Evolutionary conservation across 2,329 filamentous ascomycete species (phyloP).

Genomic region (Xylaria sp.): DNA sequence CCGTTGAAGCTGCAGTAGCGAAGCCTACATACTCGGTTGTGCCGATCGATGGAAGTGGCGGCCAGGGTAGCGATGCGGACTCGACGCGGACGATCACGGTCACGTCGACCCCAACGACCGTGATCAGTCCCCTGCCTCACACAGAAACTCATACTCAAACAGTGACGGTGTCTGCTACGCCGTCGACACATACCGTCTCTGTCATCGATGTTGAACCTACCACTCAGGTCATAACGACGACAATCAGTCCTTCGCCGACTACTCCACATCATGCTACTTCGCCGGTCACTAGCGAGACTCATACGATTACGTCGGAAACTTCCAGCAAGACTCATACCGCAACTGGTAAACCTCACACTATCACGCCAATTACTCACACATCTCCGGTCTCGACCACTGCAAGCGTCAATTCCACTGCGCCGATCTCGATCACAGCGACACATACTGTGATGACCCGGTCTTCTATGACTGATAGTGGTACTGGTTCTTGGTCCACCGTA

Average conservation of each 20-base stretch:
- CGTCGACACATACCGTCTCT: slow-evolving; percentile 24
- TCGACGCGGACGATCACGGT: slow-evolving; percentile 29
- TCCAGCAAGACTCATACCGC: not conserved
- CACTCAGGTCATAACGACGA: slow-evolving; percentile 19
- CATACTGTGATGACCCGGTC: not conserved
- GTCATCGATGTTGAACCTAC: slow-evolving; percentile 30
- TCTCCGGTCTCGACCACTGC: slow-evolving; percentile 7
- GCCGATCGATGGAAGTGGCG: slow-evolving; percentile 33
- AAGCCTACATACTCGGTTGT: slow-evolving; percentile 37
- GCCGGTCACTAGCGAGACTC: not conserved
- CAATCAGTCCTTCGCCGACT: slow-evolving; percentile 13
- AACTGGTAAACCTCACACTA: not conserved
- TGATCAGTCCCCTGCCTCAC: slow-evolving; percentile 29
- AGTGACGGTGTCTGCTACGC: slow-evolving; percentile 23
- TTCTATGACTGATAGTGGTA: slow-evolving; percentile 12
- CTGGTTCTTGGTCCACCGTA: slow-evolving; percentile 18
- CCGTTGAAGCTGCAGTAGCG: slow-evolving; percentile 21
- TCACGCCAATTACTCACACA: slow-evolving; percentile 3
- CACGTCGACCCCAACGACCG: slow-evolving; percentile 34
- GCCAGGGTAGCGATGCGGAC: slow-evolving; percentile 16
- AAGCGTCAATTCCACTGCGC: slow-evolving; percentile 4
- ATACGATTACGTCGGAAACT: not conserved
- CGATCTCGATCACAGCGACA: slow-evolving; percentile 7
- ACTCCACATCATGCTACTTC: not conserved
- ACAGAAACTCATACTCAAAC: slow-evolving; percentile 32